Evolutionary conservation across 768 basidiomycete genomes (phyloP).

Genomic region (Kwoniella europaea): DNA sequence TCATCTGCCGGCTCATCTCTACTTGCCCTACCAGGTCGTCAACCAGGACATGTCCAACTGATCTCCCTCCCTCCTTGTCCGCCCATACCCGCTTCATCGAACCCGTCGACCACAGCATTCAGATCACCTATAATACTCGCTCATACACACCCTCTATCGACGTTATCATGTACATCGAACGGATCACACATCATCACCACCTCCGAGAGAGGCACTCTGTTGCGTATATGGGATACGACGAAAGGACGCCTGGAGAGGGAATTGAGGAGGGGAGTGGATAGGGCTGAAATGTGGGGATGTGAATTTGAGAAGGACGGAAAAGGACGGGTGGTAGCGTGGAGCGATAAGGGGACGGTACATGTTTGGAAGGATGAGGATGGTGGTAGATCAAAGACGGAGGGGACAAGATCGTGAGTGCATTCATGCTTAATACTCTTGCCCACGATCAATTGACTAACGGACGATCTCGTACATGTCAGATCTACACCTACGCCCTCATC

Average conservation of each 20-base stretch:
- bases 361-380: conserved; percentile 53
- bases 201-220: conserved; percentile 54
- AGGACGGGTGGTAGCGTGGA: conserved; percentile 55
- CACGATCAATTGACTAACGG: too few species aligned
- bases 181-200: conserved; percentile 54
- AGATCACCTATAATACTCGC: conserved; percentile 58
- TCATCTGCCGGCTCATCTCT: conserved; percentile 47
- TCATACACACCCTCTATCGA: conserved; percentile 53
- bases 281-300: conserved; percentile 56
- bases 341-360: conserved; percentile 59
- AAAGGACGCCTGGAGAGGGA: conserved; percentile 52
- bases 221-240: conserved; percentile 56
- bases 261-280: conserved; percentile 55
- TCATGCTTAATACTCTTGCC: too few species aligned
- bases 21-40: conserved; percentile 58
- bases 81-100: conserved; percentile 7
- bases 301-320: conserved; percentile 35
- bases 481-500: conserved; percentile 18
- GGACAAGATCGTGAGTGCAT: conserved; percentile 12
- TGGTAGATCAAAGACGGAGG: neutral
- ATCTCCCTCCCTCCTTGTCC: conserved; percentile 52
- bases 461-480: neutral
- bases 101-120: conserved; percentile 30
- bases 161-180: conserved; percentile 45
- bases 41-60: conserved; percentile 58